phyloP scores from a whole-genome alignment of 805 yeast genomes.

The Yarrowia sp. region DNA sequence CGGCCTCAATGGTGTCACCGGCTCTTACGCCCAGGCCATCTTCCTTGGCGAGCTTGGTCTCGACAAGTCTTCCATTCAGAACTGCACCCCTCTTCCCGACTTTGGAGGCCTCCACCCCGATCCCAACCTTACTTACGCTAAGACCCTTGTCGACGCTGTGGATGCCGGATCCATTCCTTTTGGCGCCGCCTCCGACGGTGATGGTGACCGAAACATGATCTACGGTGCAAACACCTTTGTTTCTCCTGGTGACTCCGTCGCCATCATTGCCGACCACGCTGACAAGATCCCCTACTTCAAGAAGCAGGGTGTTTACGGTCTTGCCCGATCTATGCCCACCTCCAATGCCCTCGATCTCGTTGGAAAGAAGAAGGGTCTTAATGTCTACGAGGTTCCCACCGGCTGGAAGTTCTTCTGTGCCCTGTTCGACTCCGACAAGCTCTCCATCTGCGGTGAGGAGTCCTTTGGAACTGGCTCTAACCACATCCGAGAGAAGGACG shows the following conservation, averaged over 20 bases:
- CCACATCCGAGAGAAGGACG: slow-evolving; percentile 96
- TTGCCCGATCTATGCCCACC: slow-evolving; percentile 98
- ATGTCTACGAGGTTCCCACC: slow-evolving; percentile 92
- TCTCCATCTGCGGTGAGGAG: slow-evolving; percentile 97
- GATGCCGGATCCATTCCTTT: slow-evolving; percentile 77
- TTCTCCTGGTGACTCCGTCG: slow-evolving; percentile 97
- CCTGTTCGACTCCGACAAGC: slow-evolving; percentile 84
- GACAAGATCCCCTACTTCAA: slow-evolving; percentile 87
- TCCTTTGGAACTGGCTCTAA: slow-evolving; percentile 97
- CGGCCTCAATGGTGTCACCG: slow-evolving; percentile 92
- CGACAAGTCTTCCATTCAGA: slow-evolving; percentile 67
- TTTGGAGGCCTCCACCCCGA: slow-evolving; percentile 98
- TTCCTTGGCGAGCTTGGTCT: slow-evolving; percentile 83
- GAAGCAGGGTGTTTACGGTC: slow-evolving; percentile 79
- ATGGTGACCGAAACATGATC: slow-evolving; percentile 98
- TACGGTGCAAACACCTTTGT: slow-evolving; percentile 94
- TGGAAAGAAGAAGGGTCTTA: slow-evolving; percentile 69
- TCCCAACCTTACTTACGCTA: slow-evolving; percentile 94
- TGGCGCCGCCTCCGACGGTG: slow-evolving; percentile 99
- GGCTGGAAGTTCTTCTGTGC: slow-evolving; percentile 99
- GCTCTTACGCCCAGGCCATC: slow-evolving; percentile 86
- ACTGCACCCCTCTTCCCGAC: slow-evolving; percentile 75
- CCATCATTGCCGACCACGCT: slow-evolving; percentile 93
- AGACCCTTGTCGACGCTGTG: slow-evolving; percentile 79
- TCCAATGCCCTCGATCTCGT: slow-evolving; percentile 91